Base-by-base conservation (phyloP, 140 eudicot species). In the Flaveria floridana region DNA sequence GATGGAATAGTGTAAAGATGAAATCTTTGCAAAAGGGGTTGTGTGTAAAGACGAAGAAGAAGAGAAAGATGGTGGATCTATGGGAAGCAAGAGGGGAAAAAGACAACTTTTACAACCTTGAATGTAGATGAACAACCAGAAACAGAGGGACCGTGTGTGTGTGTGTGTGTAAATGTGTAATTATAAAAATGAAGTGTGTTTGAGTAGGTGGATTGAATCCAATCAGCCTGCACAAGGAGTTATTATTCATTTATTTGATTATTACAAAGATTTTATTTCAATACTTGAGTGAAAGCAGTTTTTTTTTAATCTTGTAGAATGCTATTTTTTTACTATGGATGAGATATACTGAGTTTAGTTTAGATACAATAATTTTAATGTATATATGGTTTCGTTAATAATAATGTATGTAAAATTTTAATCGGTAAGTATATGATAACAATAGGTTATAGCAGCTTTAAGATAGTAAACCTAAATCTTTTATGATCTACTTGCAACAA, bases 121-220 rank as follows among this genome's bases (percentile, higher is more conserved):
- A 80, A 74, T 68, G 70, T 76, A 75, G 80, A 80, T 80, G 80
- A 80, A 80, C 73, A 75, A 75, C 77, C 68, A 75, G 37, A 25
- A 75, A 23, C 50, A 18, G 47, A 68, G 83, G 76, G 79, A 18
- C 72, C 44, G 3, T 34, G 41, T 80, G 76, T 75, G 68, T 59
- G 0, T 34, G 41, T 80, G 76, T 75, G 73, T 59, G 57, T 71
- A 48, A 75, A 72, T 75, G 73, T 59, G 57, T 71, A 48, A 75
- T 61, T 44, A 46, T 61, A 73, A 68, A 10, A 46, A 5, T 9
- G 50, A 23, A 47, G 46, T 42, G 39, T 70, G 74, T 47, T 68
- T 13, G 62, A 50, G 62, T 70, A 47, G 74, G 62, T 70, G 74
- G 62, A 70, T 48, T 6, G 16, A 19, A 23, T 68, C 42, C 41